These are phyloP conservation scores for Fusarium sp. DNA, from an alignment of 2,329 filamentous ascomycete genomes.

Conservation along the genomic window DNA sequence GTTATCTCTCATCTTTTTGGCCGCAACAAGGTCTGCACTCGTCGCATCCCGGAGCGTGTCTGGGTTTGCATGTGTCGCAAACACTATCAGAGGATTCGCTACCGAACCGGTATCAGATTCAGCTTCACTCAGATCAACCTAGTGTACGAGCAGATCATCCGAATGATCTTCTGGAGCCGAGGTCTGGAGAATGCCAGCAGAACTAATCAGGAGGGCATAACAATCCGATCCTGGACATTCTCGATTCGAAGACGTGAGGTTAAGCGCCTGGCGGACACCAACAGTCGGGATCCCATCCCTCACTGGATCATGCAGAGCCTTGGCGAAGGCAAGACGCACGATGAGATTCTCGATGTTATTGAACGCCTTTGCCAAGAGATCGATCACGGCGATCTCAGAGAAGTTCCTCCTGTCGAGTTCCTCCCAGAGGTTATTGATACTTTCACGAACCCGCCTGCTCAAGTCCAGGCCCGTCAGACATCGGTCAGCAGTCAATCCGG, in stretches of 20 bases:
- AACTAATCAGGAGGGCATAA: constrained; percentile 42
- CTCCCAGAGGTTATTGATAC: constrained; percentile 61
- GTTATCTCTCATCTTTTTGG: constrained; percentile 84
- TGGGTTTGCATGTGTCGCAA: constrained; percentile 84
- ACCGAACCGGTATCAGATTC: constrained; percentile 70
- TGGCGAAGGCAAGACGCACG: constrained; percentile 57
- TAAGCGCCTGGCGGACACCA: constrained; percentile 56
- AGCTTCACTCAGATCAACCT: constrained; percentile 70
- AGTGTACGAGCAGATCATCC: constrained; percentile 67
- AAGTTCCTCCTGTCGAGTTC: constrained; percentile 67
- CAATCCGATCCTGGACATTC: constrained; percentile 63
- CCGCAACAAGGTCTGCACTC: constrained; percentile 80
- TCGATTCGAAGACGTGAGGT: constrained; percentile 71
- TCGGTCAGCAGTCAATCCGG: constrained; percentile 4
- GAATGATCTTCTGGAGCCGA: constrained; percentile 70
- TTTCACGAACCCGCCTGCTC: constrained; percentile 30
- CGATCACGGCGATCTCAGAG: constrained; percentile 49
- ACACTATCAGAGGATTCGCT: constrained; percentile 80
- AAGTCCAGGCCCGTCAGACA: constrained; percentile 25
- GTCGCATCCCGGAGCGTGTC: constrained; percentile 70
- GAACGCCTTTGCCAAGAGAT: constrained; percentile 56
- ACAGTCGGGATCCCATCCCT: constrained; percentile 35
- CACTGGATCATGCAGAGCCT: constrained; percentile 58
- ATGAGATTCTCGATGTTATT: constrained; percentile 57
- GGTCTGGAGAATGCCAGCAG: constrained; percentile 50